Evolutionary conservation across 2,329 filamentous ascomycete genomes (phyloP).

Genomic region (Cercospora berteroae): DNA sequence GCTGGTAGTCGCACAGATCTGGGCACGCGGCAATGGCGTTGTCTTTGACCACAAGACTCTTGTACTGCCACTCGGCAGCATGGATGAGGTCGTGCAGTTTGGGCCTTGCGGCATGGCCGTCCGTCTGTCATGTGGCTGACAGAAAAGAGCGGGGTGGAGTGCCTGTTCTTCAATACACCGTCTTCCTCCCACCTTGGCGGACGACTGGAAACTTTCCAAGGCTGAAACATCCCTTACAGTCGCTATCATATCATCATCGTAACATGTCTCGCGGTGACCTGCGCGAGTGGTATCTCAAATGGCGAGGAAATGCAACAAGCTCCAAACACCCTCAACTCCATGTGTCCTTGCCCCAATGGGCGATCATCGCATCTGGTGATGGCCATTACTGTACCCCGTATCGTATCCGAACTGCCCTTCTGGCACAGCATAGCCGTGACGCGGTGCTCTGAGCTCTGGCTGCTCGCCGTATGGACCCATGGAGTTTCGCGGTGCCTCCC

Average conservation of each 20-base stretch:
- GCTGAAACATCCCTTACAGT: slow-evolving; percentile 4
- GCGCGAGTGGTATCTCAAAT: slow-evolving; percentile 5
- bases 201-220: neutral
- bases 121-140: neutral
- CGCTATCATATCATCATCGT: slow-evolving; percentile 5
- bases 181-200: neutral
- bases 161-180: neutral
- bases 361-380: slow-evolving; percentile 7
- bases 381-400: slow-evolving; percentile 39
- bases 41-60: neutral
- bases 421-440: slow-evolving; percentile 43
- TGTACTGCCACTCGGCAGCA: neutral
- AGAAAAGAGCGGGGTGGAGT: neutral
- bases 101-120: neutral
- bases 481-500: slow-evolving; percentile 33
- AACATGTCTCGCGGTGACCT: slow-evolving; percentile 2
- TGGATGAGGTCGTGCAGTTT: neutral
- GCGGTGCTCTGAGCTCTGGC: slow-evolving; percentile 14
- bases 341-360: neutral
- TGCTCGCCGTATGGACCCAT: slow-evolving; percentile 34
- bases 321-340: neutral
- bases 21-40: neutral
- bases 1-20: neutral
- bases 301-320: neutral
- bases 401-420: slow-evolving; percentile 47